These are phyloP conservation scores for Phytopythium aichiense DNA, from an alignment of 352 stramenopile genomes.

Conservation along the genomic window DNA sequence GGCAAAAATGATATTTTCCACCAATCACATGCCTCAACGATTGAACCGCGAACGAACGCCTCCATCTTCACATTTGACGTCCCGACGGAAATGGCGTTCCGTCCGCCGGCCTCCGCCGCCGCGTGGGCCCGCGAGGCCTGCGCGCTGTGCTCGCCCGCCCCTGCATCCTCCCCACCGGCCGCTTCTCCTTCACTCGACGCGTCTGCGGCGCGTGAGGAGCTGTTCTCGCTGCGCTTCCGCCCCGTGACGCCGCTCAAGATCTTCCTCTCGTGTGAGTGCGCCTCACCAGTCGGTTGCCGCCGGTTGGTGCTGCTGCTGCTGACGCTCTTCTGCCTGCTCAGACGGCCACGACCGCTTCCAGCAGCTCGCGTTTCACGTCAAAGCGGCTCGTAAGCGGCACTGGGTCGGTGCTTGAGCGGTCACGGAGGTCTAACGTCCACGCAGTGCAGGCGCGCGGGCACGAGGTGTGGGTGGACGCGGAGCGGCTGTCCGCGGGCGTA, in stretches of 20 bases:
- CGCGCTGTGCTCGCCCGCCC: neutral
- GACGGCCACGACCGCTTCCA: conserved; percentile 76
- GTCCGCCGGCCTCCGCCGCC: neutral
- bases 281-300: too few species aligned
- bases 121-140: conserved; percentile 3
- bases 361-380: conserved; percentile 65
- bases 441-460: conserved; percentile 61
- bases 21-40: neutral
- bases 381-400: conserved; percentile 38
- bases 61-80: neutral
- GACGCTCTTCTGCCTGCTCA: conserved; percentile 10
- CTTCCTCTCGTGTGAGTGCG: conserved; percentile 60
- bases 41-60: neutral
- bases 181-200: neutral
- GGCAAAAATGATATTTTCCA: neutral
- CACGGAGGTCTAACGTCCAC: neutral
- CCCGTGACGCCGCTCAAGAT: conserved; percentile 54
- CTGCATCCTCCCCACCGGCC: neutral
- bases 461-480: conserved; percentile 67
- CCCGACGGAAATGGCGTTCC: neutral
- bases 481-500: conserved; percentile 59
- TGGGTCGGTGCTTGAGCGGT: neutral
- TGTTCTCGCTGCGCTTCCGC: conserved; percentile 33
- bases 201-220: neutral
- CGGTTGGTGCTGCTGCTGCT: neutral